Evolutionary conservation across 2,329 filamentous ascomycete genomes (phyloP).

Genomic region (Fusarium heterosporum): DNA sequence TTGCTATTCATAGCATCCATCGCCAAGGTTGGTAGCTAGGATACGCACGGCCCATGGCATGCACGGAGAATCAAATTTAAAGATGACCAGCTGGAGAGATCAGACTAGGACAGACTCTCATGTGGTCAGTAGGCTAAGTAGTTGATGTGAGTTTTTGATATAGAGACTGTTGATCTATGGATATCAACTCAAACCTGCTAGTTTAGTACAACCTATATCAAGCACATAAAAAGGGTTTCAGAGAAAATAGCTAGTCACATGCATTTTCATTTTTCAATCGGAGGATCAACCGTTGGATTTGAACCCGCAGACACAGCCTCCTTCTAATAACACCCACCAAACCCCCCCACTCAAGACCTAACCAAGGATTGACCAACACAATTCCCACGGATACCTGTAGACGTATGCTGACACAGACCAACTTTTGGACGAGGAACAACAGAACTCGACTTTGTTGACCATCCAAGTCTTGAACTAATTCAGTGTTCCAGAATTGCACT

Average conservation of each 20-base stretch:
- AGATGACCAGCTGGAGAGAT: conserved; percentile 2
- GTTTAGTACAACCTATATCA: too few species aligned
- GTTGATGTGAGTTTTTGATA: not conserved
- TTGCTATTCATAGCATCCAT: conserved; percentile 34
- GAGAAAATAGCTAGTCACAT: not conserved
- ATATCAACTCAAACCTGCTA: not conserved
- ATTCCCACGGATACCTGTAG: too few species aligned
- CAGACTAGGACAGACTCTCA: not conserved
- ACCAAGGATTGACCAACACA: conserved; percentile 6
- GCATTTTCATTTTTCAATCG: not conserved
- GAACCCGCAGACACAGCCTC: conserved; percentile 30
- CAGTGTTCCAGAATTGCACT: not conserved
- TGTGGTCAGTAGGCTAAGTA: not conserved
- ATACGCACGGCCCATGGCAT: conserved; percentile 14
- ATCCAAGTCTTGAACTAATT: conserved; percentile 4
- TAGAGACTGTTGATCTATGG: not conserved
- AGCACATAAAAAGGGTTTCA: not conserved
- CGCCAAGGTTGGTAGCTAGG: not conserved
- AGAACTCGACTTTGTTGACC: conserved; percentile 21
- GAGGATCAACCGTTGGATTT: conserved; percentile 18
- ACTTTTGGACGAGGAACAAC: not conserved
- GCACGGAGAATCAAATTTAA: not conserved
- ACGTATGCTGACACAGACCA: conserved; percentile 8
- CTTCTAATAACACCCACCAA: conserved; percentile 1
- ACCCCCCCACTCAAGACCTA: not conserved